Percentiles rank a stretch among this genome's conserved stretches.
Conservation (phyloP, 139 green algal species). For the Coccomyxa sp. region DNA sequence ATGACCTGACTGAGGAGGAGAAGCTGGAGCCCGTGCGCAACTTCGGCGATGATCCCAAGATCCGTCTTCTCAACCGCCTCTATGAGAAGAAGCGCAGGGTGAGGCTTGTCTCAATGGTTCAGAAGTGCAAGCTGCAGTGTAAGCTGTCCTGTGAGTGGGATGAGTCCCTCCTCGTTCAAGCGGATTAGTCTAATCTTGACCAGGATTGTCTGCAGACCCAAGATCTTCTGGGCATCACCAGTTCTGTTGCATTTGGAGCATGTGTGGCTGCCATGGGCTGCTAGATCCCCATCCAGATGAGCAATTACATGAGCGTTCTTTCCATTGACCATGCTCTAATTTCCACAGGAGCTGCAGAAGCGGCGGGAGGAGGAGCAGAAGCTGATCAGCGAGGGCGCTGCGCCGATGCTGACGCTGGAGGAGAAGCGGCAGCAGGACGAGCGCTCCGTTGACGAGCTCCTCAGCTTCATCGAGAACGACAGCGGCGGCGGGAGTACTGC, state of each 20-base stretch:
- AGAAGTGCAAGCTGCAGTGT: neutral
- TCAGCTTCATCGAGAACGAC: conserved; percentile 45
- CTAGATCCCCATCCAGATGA: neutral
- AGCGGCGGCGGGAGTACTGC: neutral
- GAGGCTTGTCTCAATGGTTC: neutral
- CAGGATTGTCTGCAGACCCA: too few species aligned
- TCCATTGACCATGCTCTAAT: neutral
- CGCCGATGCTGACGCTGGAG: conserved; percentile 5
- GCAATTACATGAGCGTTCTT: neutral
- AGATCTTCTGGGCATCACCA: too few species aligned
- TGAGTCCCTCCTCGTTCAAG: neutral
- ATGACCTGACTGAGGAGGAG: conserved; percentile 77
- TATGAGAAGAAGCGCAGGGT: conserved; percentile 68
- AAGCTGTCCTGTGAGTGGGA: neutral
- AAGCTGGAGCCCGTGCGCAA: conserved; percentile 73
- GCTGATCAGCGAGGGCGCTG: neutral
- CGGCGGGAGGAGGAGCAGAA: neutral
- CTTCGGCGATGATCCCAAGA: conserved; percentile 45
- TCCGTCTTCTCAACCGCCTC: conserved; percentile 68
- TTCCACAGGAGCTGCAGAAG: conserved; percentile 1
- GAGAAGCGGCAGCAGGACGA: conserved; percentile 8
- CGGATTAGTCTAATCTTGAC: neutral
- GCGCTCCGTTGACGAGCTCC: conserved; percentile 48
- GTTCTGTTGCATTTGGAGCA: too few species aligned
- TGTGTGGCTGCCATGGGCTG: neutral